Evolutionary conservation across 371 early-diverging fungal species (phyloP).

Genomic region (Zychaea mexicana): DNA sequence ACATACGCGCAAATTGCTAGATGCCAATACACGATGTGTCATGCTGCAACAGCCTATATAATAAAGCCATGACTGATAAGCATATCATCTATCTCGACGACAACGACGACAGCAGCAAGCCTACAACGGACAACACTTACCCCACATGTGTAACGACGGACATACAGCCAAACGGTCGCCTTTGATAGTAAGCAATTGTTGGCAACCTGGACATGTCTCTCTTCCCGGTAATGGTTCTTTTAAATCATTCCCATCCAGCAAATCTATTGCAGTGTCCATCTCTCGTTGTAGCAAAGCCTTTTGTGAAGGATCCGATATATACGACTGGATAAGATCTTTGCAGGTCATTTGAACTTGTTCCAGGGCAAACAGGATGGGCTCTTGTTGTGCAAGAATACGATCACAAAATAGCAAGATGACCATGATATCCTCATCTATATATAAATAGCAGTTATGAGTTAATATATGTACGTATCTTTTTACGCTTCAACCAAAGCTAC

Average conservation of each 20-base stretch:
- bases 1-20: neutral
- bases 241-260: neutral
- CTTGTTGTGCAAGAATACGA: neutral
- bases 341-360: neutral
- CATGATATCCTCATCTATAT: neutral
- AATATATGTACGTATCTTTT: neutral
- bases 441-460: neutral
- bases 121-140: constrained; percentile 4
- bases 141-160: constrained; percentile 4
- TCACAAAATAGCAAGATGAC: neutral
- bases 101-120: too few relatives aligned
- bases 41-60: neutral
- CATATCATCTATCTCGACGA: neutral
- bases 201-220: constrained; percentile 5
- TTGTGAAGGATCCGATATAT: neutral
- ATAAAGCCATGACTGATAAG: too few relatives aligned
- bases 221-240: neutral
- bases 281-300: neutral
- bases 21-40: neutral
- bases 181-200: neutral
- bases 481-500: neutral
- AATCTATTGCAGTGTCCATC: neutral
- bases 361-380: neutral
- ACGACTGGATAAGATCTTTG: neutral
- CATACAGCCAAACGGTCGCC: neutral